A percentile compares a stretch with the other conserved stretches of the same genome.
phyloP scores from a whole-genome alignment of 495 filamentous ascomycete species.

The Jackrogersella minutella region DNA sequence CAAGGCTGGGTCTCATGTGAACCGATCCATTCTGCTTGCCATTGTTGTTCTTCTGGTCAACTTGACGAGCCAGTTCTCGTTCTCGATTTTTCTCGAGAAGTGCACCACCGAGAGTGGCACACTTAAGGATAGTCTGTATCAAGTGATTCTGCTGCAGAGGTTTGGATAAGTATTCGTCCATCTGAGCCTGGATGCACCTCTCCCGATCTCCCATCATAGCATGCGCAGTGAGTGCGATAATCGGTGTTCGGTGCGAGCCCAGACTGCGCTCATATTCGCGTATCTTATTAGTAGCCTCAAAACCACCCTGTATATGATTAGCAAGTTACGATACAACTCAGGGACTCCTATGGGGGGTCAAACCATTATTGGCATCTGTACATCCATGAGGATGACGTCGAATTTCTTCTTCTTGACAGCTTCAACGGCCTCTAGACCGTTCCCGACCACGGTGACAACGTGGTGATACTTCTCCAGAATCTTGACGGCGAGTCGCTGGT shows the following conservation, averaged over 20 bases:
- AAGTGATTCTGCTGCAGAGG: constrained; percentile 97
- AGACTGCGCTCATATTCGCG: constrained; percentile 88
- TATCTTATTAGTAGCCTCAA: constrained; percentile 97
- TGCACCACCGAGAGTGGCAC: constrained; percentile 88
- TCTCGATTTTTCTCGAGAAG: constrained; percentile 74
- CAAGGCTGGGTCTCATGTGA: constrained; percentile 45
- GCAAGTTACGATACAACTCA: constrained; percentile 18
- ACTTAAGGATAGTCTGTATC: constrained; percentile 98
- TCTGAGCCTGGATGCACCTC: constrained; percentile 97
- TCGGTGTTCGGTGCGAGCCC: constrained; percentile 82
- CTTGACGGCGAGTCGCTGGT: constrained; percentile 95
- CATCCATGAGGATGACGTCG: constrained; percentile 98
- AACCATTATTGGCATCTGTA: constrained; percentile 99
- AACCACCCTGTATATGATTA: constrained; percentile 74
- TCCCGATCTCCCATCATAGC: constrained; percentile 99
- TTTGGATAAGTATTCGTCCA: constrained; percentile 99
- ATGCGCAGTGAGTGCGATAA: constrained; percentile 97
- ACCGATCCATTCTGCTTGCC: constrained; percentile 32
- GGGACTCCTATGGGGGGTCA: constrained; percentile 13
- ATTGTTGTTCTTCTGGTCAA: constrained; percentile 41
- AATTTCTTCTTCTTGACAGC: constrained; percentile 88
- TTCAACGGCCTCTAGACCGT: constrained; percentile 91
- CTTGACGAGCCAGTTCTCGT: constrained; percentile 53
- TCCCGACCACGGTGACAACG: constrained; percentile 93
- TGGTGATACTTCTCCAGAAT: constrained; percentile 99